Evolutionary conservation across 192 early-diverging fungal species (phyloP).

Genomic region (Blastocladiella britannica): DNA sequence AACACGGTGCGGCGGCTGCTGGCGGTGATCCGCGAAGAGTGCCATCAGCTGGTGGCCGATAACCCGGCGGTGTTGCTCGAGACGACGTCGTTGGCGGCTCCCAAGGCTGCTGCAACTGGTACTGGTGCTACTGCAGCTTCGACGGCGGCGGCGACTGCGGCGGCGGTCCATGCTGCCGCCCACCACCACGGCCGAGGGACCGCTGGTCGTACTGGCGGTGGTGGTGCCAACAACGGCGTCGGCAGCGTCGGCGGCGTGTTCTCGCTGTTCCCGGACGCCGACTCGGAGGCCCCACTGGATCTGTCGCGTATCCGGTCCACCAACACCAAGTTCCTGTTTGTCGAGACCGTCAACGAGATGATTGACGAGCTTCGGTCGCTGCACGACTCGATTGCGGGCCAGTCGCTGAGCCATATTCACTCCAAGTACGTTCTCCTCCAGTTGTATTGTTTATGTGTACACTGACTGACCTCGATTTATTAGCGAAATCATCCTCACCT

Average conservation of each 20-base stretch:
- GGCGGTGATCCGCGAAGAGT: conserved; percentile 60
- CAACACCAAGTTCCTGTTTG: conserved; percentile 47
- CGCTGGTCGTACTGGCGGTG: too few species aligned
- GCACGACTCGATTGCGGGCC: conserved; percentile 53
- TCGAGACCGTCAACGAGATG: conserved; percentile 66
- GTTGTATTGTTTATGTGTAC: conserved; percentile 2
- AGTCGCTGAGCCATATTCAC: conserved; percentile 80
- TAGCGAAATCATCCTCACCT: conserved; percentile 89
- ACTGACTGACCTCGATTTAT: too few species aligned
- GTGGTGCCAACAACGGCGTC: background rate
- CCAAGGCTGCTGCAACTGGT: conserved; percentile 3
- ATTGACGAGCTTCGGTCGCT: conserved; percentile 66
- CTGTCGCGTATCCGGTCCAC: conserved; percentile 2
- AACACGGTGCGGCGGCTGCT: conserved; percentile 72
- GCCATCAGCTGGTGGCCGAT: conserved; percentile 12
- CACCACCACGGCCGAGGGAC: too few species aligned
- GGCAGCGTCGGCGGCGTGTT: conserved; percentile 1
- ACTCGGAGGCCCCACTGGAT: conserved; percentile 11
- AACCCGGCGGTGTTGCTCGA: conserved; percentile 7
- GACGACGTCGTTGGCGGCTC: conserved; percentile 4
- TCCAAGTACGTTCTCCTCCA: conserved; percentile 47
- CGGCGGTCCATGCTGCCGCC: too few species aligned
- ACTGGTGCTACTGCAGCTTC: conserved; percentile 6
- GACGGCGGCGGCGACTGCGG: background rate
- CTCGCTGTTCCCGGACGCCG: conserved; percentile 4